Conservation (phyloP, 176 grass and related monocot genomes). For the Raddia distichophylla region DNA sequence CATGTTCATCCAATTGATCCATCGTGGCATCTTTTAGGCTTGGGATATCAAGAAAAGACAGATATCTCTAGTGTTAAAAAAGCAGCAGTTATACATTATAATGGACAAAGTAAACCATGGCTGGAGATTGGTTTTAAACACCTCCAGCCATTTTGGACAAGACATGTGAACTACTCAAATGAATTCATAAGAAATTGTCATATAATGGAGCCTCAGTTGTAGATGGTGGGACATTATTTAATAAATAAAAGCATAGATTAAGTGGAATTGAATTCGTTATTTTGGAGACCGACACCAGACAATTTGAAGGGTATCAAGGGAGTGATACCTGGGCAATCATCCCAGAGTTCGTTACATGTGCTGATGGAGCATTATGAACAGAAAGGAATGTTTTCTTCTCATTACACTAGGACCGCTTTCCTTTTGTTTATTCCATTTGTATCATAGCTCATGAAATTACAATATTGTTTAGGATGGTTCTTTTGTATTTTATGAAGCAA, state of each 20-base stretch:
- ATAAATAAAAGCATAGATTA: slow-evolving; percentile 54
- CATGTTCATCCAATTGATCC: slow-evolving; percentile 82
- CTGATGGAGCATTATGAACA: slow-evolving; percentile 42
- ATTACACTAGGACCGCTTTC: slow-evolving; percentile 47
- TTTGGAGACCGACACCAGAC: slow-evolving; percentile 44
- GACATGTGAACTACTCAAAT: slow-evolving; percentile 90
- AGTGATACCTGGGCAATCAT: slow-evolving; percentile 37
- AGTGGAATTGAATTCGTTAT: slow-evolving; percentile 72
- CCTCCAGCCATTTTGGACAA: slow-evolving; percentile 95
- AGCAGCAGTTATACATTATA: slow-evolving; percentile 97
- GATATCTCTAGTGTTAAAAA: slow-evolving; percentile 67
- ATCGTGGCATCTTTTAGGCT: slow-evolving; percentile 90
- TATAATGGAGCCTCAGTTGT: slow-evolving; percentile 86
- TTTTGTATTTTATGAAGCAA: slow-evolving; percentile 55
- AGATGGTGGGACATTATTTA: slow-evolving; percentile 40
- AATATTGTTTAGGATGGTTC: slow-evolving; percentile 50
- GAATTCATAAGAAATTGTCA: slow-evolving; percentile 90
- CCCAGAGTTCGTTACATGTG: slow-evolving; percentile 28
- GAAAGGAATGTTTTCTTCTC: slow-evolving; percentile 44
- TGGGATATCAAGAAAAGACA: slow-evolving; percentile 97
- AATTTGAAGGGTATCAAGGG: slow-evolving; percentile 36
- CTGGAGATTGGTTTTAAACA: slow-evolving; percentile 87
- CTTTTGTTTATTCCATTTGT: slow-evolving; percentile 65
- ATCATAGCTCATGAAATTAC: slow-evolving; percentile 73
- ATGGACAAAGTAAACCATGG: slow-evolving; percentile 93